phyloP scores from a whole-genome alignment of 2,329 filamentous ascomycete species.

The Colletotrichum orchidophilum region DNA sequence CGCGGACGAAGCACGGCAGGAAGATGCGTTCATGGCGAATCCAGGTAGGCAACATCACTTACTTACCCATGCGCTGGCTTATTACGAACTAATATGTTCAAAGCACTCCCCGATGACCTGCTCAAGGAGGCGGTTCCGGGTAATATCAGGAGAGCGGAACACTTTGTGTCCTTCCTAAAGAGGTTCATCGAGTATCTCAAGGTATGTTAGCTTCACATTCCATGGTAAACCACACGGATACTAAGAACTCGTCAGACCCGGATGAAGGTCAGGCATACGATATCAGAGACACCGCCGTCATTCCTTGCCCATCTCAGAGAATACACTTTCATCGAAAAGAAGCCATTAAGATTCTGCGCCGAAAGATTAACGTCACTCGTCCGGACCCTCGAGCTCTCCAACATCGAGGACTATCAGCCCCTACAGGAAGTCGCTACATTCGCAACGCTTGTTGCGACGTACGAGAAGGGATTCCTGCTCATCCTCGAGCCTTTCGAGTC shows the following conservation, averaged over 20 bases:
- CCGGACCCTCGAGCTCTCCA: slow-evolving; percentile 92
- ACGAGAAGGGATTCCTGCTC: slow-evolving; percentile 94
- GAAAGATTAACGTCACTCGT: slow-evolving; percentile 95
- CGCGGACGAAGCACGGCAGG: slow-evolving; percentile 87
- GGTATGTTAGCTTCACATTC: slow-evolving; percentile 45
- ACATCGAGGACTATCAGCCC: slow-evolving; percentile 97
- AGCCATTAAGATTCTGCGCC: slow-evolving; percentile 92
- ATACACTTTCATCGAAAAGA: slow-evolving; percentile 96
- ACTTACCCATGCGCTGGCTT: background rate
- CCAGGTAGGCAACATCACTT: slow-evolving; percentile 59
- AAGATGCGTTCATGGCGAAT: slow-evolving; percentile 97
- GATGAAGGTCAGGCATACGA: slow-evolving; percentile 98
- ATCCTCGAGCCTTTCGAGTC: slow-evolving; percentile 98
- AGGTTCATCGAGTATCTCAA: slow-evolving; percentile 98
- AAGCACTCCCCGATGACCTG: slow-evolving; percentile 88
- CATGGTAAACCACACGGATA: background rate
- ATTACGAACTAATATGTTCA: slow-evolving; percentile 34
- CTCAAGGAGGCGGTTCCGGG: slow-evolving; percentile 96
- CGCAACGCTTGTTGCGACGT: slow-evolving; percentile 93
- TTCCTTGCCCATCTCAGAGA: slow-evolving; percentile 94
- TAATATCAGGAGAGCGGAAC: slow-evolving; percentile 94
- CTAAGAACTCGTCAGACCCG: slow-evolving; percentile 69
- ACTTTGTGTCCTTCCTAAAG: slow-evolving; percentile 94
- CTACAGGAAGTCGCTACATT: slow-evolving; percentile 98
- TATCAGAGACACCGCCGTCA: slow-evolving; percentile 94